A percentile compares a stretch with the other conserved stretches of the same genome.
Evolutionary conservation across 805 yeast species (phyloP).

Genomic region (Candida ipomoeae): DNA sequence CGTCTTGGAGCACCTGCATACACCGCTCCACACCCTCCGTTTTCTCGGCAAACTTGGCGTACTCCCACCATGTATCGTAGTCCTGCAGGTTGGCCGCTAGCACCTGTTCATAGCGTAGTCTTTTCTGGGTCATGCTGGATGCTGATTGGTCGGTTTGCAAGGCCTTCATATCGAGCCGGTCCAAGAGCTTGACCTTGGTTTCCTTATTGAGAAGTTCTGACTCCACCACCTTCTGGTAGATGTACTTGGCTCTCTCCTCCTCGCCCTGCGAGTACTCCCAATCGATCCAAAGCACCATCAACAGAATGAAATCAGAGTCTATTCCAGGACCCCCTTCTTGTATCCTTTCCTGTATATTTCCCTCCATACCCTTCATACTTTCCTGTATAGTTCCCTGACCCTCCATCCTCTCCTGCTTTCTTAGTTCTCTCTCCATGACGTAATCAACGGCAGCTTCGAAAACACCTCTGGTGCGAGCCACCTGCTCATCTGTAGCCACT

Average conservation of each 20-base stretch:
- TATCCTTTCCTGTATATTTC: too few species aligned
- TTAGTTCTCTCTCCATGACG: neutral
- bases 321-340: too few species aligned
- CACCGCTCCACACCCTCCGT: slow-evolving; percentile 22
- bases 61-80: slow-evolving; percentile 83
- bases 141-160: neutral
- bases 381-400: too few species aligned
- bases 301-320: slow-evolving; percentile 15
- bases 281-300: slow-evolving; percentile 54
- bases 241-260: slow-evolving; percentile 56
- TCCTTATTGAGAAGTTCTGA: slow-evolving; percentile 10
- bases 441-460: slow-evolving; percentile 62
- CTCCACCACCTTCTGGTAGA: slow-evolving; percentile 50
- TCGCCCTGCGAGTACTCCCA: slow-evolving; percentile 67
- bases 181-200: slow-evolving; percentile 18
- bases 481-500: slow-evolving; percentile 23
- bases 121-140: slow-evolving; percentile 30
- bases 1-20: slow-evolving; percentile 40
- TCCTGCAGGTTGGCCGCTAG: slow-evolving; percentile 48
- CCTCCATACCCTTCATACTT: too few species aligned
- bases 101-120: slow-evolving; percentile 48
- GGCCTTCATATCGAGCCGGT: neutral
- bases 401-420: too few species aligned
- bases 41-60: slow-evolving; percentile 49
- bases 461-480: slow-evolving; percentile 55